Conservation (phyloP, 495 filamentous ascomycete genomes). For the Trichoderma orchidacearum region DNA sequence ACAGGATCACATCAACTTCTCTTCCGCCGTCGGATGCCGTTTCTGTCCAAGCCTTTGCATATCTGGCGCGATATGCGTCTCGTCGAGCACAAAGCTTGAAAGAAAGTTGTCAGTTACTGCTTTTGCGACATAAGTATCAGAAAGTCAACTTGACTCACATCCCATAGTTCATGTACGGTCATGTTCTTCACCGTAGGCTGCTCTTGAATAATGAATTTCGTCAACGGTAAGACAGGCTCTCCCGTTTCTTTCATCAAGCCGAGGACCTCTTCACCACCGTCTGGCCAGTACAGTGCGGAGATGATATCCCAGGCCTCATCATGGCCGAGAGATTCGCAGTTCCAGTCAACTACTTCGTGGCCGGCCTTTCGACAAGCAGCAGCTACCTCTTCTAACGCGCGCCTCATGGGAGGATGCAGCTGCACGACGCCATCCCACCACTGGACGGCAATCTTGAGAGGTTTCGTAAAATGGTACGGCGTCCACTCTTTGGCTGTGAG, state of each 20-base stretch:
- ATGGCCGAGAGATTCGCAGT: constrained; percentile 37
- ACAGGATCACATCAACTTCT: constrained; percentile 48
- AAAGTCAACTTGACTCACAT: constrained; percentile 6
- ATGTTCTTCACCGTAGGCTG: constrained; percentile 28
- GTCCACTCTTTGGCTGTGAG: constrained; percentile 47
- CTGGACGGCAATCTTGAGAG: neutral
- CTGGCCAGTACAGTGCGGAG: constrained; percentile 43
- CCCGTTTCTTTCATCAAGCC: constrained; percentile 31
- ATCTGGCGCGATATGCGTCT: constrained; percentile 20
- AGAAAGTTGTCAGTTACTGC: neutral
- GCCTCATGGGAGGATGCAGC: neutral
- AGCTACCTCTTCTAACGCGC: neutral
- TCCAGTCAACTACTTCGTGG: constrained; percentile 48
- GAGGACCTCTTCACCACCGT: constrained; percentile 32
- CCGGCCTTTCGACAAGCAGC: constrained; percentile 26
- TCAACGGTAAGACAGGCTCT: constrained; percentile 44
- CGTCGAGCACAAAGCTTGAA: constrained; percentile 15
- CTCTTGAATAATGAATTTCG: constrained; percentile 41
- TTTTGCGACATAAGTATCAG: neutral
- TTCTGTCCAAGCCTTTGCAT: constrained; percentile 9
- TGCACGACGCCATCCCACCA: neutral
- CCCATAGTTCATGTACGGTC: constrained; percentile 11
- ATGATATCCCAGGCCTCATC: constrained; percentile 40
- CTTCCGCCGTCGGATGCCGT: constrained; percentile 1
- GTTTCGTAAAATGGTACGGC: constrained; percentile 11